A percentile compares a stretch with the other conserved stretches of the same genome.
Conservation (phyloP, 1,284 basidiomycete species). For the Omphalotus olearius region DNA sequence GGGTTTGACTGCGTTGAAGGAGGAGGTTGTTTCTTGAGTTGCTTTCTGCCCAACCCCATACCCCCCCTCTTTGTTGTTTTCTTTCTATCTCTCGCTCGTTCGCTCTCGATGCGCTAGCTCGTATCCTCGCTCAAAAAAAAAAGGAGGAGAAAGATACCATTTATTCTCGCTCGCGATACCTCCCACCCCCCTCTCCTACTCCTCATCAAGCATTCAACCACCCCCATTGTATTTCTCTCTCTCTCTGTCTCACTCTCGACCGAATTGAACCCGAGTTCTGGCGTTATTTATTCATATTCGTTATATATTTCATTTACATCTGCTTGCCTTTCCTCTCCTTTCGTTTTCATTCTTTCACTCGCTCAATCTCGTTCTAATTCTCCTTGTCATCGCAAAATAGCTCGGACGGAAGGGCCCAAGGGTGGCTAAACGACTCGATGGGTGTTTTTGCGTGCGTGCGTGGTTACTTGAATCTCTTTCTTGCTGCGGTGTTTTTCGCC, state of each 20-base stretch:
- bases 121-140: no score
- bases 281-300: background rate
- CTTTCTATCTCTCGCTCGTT: no score
- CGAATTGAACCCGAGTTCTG: background rate
- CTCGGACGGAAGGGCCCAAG: no score
- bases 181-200: background rate
- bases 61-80: no score
- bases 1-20: background rate
- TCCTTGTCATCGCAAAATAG: no score
- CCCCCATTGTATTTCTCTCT: background rate
- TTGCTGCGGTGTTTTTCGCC: background rate
- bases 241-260: background rate
- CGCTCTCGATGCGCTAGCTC: no score
- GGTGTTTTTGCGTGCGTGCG: no score
- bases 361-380: background rate
- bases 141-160: background rate
- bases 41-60: no score
- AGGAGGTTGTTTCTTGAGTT: background rate
- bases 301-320: constrained; percentile 1
- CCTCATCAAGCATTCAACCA: background rate
- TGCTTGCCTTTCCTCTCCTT: background rate
- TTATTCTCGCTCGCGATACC: background rate
- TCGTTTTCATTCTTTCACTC: no score
- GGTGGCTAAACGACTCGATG: no score
- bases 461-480: no score